These are phyloP conservation scores for Fusarium torreyae DNA, from an alignment of 2,329 filamentous ascomycete genomes.

Conservation along the genomic window DNA sequence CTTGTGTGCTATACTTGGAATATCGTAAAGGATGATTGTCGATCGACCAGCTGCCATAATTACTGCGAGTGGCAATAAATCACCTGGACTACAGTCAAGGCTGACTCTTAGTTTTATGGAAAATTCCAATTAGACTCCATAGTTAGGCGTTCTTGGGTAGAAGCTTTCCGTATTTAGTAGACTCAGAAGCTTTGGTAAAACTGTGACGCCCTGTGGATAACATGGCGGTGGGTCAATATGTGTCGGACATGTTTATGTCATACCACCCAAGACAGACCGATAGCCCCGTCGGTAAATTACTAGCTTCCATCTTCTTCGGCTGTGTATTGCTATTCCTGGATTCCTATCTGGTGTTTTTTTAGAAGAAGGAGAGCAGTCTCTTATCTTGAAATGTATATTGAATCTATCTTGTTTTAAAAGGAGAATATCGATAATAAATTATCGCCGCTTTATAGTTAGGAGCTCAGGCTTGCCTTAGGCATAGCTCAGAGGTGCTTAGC, in stretches of 20 bases:
- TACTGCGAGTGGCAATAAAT: neutral
- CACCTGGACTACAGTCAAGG: too few species aligned
- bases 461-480: too few species aligned
- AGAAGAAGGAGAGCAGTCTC: too few species aligned
- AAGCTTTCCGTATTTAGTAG: too few species aligned
- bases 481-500: too few species aligned
- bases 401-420: too few species aligned
- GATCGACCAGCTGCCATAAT: neutral
- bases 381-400: too few species aligned
- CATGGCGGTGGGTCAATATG: neutral
- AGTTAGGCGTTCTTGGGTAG: neutral
- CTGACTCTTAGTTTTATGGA: too few species aligned
- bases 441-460: too few species aligned
- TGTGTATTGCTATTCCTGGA: neutral
- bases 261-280: neutral
- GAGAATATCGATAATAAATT: too few species aligned
- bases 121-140: neutral
- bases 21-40: neutral
- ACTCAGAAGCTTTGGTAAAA: neutral
- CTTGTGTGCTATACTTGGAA: neutral
- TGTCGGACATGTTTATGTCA: constrained; percentile 13
- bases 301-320: neutral
- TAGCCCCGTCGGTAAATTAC: neutral
- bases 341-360: too few species aligned
- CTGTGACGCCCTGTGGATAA: too few species aligned